Evolutionary conservation across 805 yeast species (phyloP).

Genomic region (Schizosaccharomyces octosporus): DNA sequence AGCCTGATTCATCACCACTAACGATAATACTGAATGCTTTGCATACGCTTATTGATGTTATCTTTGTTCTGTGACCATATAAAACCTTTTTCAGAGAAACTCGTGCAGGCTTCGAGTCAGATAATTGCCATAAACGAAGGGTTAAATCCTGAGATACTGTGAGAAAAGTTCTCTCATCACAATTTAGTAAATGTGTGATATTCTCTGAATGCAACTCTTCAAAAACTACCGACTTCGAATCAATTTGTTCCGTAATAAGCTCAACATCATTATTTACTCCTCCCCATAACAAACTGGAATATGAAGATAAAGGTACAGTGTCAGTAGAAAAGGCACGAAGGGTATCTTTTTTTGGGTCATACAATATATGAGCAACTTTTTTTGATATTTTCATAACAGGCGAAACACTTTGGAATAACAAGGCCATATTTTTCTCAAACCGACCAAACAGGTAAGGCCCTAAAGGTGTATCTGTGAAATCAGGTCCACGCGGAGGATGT

Average conservation of each 20-base stretch:
- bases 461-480: not conserved
- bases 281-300: not conserved
- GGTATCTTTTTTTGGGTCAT: not conserved
- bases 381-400: conserved; percentile 5
- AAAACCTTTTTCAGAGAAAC: conserved; percentile 14
- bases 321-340: not conserved
- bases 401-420: conserved; percentile 6
- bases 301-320: not conserved
- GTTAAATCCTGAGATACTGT: conserved; percentile 8
- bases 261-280: not conserved
- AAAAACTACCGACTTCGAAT: conserved; percentile 1
- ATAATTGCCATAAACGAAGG: conserved; percentile 18
- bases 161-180: conserved; percentile 8
- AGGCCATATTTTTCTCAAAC: conserved; percentile 3
- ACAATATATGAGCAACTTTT: not conserved
- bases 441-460: not conserved
- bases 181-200: conserved; percentile 6
- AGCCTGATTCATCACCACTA: conserved; percentile 24
- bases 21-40: conserved; percentile 29
- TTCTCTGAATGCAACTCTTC: conserved; percentile 7
- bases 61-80: conserved; percentile 31
- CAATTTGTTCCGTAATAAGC: not conserved
- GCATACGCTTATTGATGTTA: conserved; percentile 25
- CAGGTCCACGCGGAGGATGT: conserved; percentile 25
- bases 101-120: conserved; percentile 5